A percentile compares a stretch with the other conserved stretches of the same genome.
Evolutionary conservation across 2,329 filamentous ascomycete genomes (phyloP).

Genomic region (Pseudophaeomoniella oleicola): DNA sequence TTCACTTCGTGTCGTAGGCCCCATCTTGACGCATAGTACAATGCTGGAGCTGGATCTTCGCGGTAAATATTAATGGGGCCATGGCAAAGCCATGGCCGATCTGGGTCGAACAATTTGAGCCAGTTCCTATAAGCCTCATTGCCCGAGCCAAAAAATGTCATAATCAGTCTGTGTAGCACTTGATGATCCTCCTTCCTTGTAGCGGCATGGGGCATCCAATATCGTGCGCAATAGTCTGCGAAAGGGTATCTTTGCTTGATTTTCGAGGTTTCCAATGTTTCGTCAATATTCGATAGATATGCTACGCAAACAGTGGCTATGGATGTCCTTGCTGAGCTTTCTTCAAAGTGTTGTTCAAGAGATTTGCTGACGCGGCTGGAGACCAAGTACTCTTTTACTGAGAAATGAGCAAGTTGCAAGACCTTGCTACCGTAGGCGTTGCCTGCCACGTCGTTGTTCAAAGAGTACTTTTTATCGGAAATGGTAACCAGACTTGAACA

Average conservation of each 20-base stretch:
- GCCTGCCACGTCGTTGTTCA: neutral
- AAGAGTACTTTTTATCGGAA: neutral
- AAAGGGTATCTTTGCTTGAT: constrained; percentile 5
- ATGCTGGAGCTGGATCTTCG: constrained; percentile 3
- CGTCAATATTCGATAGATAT: constrained; percentile 2
- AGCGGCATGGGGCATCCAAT: constrained; percentile 14
- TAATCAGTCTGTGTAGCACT: neutral
- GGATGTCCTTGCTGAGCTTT: neutral
- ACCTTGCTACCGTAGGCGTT: constrained; percentile 1
- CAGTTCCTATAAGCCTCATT: constrained; percentile 2
- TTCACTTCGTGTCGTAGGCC: constrained; percentile 7
- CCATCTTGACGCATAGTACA: constrained; percentile 12
- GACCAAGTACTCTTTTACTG: constrained; percentile 11
- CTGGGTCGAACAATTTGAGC: neutral
- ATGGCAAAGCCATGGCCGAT: too few species aligned
- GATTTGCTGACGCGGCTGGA: constrained; percentile 1
- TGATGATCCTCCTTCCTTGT: constrained; percentile 2
- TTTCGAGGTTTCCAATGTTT: neutral
- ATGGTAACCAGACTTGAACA: constrained; percentile 16
- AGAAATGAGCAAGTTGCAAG: constrained; percentile 9
- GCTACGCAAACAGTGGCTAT: constrained; percentile 4
- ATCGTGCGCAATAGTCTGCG: constrained; percentile 15
- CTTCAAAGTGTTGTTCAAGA: constrained; percentile 1
- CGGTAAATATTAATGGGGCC: neutral
- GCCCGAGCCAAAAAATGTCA: constrained; percentile 1